Base-by-base conservation (phyloP, 495 filamentous ascomycete genomes). In the Opeltia flavorubescens region DNA sequence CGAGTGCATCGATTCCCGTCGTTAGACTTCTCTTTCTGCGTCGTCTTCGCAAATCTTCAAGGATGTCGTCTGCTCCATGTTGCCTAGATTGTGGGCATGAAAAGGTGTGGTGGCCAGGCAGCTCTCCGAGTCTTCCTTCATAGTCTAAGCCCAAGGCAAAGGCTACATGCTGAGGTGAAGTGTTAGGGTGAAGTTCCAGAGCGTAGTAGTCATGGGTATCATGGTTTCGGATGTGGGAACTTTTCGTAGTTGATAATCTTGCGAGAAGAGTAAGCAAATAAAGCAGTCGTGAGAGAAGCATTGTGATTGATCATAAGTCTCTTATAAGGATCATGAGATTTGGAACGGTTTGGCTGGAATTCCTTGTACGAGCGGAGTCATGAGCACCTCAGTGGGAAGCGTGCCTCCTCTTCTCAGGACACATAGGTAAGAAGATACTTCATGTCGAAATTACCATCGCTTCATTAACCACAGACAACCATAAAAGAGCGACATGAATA, bases 161-260 rank as follows among this genome's bases (percentile, higher is more conserved):
- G 12, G 91, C 86, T 44, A 96, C 67, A n/a, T 82, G 66, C 26
- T 72, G 62, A 21, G 93, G 91, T 3, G 76, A 69, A 20, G 69
- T 69, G 34, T 71, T 64, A 12, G 74, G 65, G 35, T 77, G 77
- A 49, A 95, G 77, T 50, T 93, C 84, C 42, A 95, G 69, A 41
- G 89, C 87, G 61, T 95, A 94, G 64, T 89, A 95, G 58, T 95
- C 86, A 64, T 81, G 81, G 5, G 77, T 71, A 9, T 81, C 75
- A 62, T 81, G 80, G 53, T 84, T 68, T 23, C 78, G 64, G 62
- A 64, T 59, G 59, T 65, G 65, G 61, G 71, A 58, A 54, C 52
- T 64, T 48, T 69, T 63, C 49, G 66, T 56, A 48, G 64, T 52
- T 62, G 45, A 66, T 54, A 51, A 54, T 58, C 30, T 66, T 54